These are phyloP conservation scores for Mucor saturninus DNA, from an alignment of 371 early-diverging fungal species.

Conservation along the genomic window DNA sequence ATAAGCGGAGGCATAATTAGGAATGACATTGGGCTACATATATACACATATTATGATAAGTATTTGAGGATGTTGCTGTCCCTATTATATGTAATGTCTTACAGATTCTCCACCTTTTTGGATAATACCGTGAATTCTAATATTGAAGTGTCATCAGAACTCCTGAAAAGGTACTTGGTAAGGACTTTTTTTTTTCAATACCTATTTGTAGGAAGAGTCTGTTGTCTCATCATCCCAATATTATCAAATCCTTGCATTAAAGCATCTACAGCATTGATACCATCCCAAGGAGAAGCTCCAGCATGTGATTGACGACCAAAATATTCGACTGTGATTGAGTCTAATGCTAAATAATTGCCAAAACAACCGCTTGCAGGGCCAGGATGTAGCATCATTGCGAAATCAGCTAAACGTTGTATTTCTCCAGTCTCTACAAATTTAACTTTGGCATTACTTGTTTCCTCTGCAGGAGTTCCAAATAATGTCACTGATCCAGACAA, in stretches of 20 bases:
- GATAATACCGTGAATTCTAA: slow-evolving; percentile 77
- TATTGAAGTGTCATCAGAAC: not conserved
- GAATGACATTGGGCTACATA: slow-evolving; percentile 54
- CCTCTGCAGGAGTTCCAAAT: slow-evolving; percentile 86
- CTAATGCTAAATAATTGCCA: slow-evolving; percentile 48
- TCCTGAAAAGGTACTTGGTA: not conserved
- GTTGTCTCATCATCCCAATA: slow-evolving; percentile 72
- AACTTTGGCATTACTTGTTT: slow-evolving; percentile 74
- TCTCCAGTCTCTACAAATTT: slow-evolving; percentile 64
- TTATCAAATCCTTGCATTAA: slow-evolving; percentile 63
- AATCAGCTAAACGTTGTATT: slow-evolving; percentile 62
- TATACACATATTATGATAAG: not conserved
- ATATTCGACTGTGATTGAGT: slow-evolving; percentile 55
- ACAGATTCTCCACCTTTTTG: slow-evolving; percentile 68
- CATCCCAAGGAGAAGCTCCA: slow-evolving; percentile 61
- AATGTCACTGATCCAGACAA: slow-evolving; percentile 66
- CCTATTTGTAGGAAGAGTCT: slow-evolving; percentile 60
- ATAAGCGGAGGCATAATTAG: slow-evolving; percentile 60
- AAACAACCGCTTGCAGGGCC: slow-evolving; percentile 34
- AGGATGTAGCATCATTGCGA: slow-evolving; percentile 75
- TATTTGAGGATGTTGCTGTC: not conserved
- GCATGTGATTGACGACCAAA: slow-evolving; percentile 71
- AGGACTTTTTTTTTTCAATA: not conserved
- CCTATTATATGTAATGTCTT: slow-evolving; percentile 33
- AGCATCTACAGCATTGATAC: slow-evolving; percentile 80